Evolutionary conservation across 2,329 filamentous ascomycete genomes (phyloP), one percentile per base, ranked within the genome.

Genomic region (Neoarthrinium moseri): DNA sequence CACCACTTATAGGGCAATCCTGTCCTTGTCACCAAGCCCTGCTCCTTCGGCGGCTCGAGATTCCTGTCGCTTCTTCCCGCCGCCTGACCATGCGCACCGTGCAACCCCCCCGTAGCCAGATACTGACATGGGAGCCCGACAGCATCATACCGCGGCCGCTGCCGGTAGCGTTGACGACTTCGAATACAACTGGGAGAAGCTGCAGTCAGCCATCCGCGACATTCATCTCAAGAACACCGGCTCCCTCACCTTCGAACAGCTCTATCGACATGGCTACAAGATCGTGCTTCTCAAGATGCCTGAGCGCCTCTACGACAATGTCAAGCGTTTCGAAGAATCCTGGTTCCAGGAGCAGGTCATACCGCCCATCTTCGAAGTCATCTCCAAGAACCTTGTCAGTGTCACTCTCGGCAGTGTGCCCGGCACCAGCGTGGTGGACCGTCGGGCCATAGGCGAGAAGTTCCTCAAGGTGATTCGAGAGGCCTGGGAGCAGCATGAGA

Each of bases 161-260:
- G 24, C 22, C 24, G 13, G n/a, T 8, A 44, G 12, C 17, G 26
- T 33, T 8, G 77, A 87, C 56, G 89, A 95, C 54, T 96, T 96
- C 62, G 88, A 96, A n/a, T 75, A 80, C 3, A 88, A 84, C 56
- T 99, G 94, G 94, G 74, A 75, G 12, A 81, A 83, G 35, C 80
- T 99, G 6, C 77, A 84, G 36, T 78, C 83, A 38, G 91, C 92
- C 4, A 80, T 99, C 43, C 77, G 74, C 46, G 89, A 96, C 61
- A 97, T 99, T 41, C 91, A 97, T 70, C 87, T 84, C 47, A 91
- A 95, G 65, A 94, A 95, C 64, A 91, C 91, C 49, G 95, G 91
- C 8, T 78, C 80, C 13, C 80, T 99, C 3, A 96, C 91, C 1
- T 99, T 96, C 71, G 94, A 99, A 66, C 87, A 95, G 60, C 80